Conservation (phyloP, 192 early-diverging fungal species). For the Entomortierella parvispora region DNA sequence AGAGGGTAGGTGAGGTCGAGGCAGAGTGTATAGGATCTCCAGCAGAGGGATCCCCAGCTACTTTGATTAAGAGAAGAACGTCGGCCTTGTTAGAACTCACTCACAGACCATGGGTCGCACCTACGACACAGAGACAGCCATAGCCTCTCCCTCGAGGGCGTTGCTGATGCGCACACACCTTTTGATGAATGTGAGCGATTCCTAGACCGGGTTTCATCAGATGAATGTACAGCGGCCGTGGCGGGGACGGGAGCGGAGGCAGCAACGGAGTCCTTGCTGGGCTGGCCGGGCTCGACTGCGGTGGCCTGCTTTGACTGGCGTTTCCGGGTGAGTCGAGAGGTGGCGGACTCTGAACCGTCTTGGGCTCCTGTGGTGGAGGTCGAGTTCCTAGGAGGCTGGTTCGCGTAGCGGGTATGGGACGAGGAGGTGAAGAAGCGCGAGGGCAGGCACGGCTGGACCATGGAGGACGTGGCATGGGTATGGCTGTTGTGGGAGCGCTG, state of each 20-base stretch:
- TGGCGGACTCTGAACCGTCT: slow-evolving; percentile 3
- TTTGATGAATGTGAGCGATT: too few species aligned
- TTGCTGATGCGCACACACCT: too few species aligned
- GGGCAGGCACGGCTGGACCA: slow-evolving; percentile 7
- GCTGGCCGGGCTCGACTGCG: background rate
- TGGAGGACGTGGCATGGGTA: slow-evolving; percentile 20
- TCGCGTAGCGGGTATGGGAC: slow-evolving; percentile 6
- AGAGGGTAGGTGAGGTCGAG: slow-evolving; percentile 13
- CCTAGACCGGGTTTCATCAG: too few species aligned
- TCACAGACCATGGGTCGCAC: too few species aligned
- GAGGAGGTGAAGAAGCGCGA: slow-evolving; percentile 44
- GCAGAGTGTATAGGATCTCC: slow-evolving; percentile 20
- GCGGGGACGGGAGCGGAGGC: too few species aligned
- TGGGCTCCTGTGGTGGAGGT: slow-evolving; percentile 8
- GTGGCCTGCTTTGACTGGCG: slow-evolving; percentile 11
- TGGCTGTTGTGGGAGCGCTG: slow-evolving; percentile 25
- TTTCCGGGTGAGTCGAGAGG: slow-evolving; percentile 17
- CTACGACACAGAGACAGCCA: too few species aligned
- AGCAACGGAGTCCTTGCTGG: too few species aligned
- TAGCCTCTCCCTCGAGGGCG: too few species aligned
- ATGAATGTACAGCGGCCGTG: too few species aligned
- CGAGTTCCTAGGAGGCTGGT: slow-evolving; percentile 34
- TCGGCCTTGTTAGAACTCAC: too few species aligned
- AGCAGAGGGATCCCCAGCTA: slow-evolving; percentile 24
- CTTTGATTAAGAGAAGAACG: background rate